Evolutionary conservation across 2,329 filamentous ascomycete species (phyloP).

Genomic region (Pestalotiopsis sp.): DNA sequence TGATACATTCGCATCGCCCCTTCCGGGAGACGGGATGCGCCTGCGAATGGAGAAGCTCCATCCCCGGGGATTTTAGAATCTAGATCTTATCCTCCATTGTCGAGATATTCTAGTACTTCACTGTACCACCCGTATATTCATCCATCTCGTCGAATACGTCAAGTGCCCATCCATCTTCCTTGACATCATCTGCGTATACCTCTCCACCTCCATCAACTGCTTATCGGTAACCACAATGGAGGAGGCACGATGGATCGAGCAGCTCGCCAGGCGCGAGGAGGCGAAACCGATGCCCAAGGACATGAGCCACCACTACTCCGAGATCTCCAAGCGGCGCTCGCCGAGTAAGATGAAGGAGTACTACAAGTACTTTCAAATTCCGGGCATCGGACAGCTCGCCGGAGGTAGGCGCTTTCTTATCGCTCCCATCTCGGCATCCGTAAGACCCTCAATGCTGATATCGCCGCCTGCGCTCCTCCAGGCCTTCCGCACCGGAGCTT

Average conservation of each 20-base stretch:
- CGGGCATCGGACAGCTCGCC: constrained; percentile 63
- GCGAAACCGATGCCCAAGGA: constrained; percentile 61
- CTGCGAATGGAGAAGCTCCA: constrained; percentile 5
- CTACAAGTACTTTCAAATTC: constrained; percentile 80
- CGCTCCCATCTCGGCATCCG: constrained; percentile 1
- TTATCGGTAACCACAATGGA: constrained; percentile 4
- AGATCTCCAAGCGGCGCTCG: constrained; percentile 64
- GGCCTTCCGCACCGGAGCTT: constrained; percentile 79
- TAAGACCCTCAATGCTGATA: not conserved
- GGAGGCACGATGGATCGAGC: constrained; percentile 5
- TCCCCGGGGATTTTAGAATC: not conserved
- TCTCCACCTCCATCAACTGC: not conserved
- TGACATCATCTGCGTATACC: not conserved
- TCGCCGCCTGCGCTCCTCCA: constrained; percentile 33
- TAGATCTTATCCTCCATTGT: not conserved
- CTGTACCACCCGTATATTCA: not conserved
- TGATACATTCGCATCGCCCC: not conserved
- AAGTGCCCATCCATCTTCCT: not conserved
- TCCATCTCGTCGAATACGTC: not conserved
- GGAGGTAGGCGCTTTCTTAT: constrained; percentile 47
- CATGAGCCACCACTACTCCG: constrained; percentile 78
- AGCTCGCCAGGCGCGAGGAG: constrained; percentile 18
- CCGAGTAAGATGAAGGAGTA: constrained; percentile 75
- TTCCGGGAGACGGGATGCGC: not conserved
- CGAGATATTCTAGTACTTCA: not conserved